phyloP scores from a whole-genome alignment of 163 green algal species.

The Scenedesmus sp. region DNA sequence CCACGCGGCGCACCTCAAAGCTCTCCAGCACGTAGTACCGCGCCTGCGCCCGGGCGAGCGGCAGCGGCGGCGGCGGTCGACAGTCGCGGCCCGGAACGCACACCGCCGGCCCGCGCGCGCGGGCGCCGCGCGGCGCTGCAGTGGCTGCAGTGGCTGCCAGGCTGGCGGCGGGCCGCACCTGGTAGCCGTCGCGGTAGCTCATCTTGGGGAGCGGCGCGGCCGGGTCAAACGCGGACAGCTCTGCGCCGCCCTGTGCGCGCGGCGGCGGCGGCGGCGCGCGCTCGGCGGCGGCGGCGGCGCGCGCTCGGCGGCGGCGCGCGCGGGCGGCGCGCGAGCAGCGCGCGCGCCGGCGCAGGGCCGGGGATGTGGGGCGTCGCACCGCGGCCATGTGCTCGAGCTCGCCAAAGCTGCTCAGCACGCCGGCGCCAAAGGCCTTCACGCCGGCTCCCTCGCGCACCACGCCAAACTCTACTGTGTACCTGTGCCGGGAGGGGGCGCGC shows the following conservation, averaged over 20 bases:
- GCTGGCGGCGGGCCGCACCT: slow-evolving; percentile 56
- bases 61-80: too few species aligned
- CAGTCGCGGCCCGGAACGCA: neutral
- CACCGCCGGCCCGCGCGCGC: neutral
- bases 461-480: slow-evolving; percentile 96
- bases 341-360: too few species aligned
- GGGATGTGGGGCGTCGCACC: too few species aligned
- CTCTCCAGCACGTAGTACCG: slow-evolving; percentile 78
- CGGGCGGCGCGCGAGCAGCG: neutral
- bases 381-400: slow-evolving; percentile 89
- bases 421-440: slow-evolving; percentile 89
- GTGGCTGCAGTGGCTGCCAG: neutral
- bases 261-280: neutral
- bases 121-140: neutral
- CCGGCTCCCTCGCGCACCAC: slow-evolving; percentile 73
- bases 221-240: slow-evolving; percentile 80
- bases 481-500: too few species aligned
- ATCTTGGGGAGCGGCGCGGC: slow-evolving; percentile 86
- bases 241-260: slow-evolving; percentile 12
- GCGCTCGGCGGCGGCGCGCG: neutral
- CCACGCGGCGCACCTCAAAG: slow-evolving; percentile 69
- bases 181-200: slow-evolving; percentile 90
- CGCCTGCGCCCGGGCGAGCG: too few species aligned
- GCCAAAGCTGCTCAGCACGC: slow-evolving; percentile 86
- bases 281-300: neutral